A percentile compares a stretch with the other conserved stretches of the same genome.
Conservation (phyloP, 257 asterid genomes). For the Ophiorrhiza pumila region DNA sequence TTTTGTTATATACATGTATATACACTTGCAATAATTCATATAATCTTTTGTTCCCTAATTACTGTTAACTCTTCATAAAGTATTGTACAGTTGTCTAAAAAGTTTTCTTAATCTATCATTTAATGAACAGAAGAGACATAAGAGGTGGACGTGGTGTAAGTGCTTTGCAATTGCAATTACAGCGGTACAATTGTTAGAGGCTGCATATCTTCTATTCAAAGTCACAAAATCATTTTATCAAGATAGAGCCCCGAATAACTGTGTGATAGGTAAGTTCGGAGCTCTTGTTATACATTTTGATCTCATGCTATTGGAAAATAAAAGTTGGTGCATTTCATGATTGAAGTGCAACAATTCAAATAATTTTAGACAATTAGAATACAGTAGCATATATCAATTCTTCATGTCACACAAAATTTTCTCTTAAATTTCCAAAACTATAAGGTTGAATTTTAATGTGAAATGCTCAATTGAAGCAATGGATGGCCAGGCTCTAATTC, state of each 20-base stretch:
- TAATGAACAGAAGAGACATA: constrained; percentile 21
- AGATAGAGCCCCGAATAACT: constrained; percentile 17
- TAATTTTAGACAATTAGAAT: not conserved
- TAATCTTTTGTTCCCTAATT: not conserved
- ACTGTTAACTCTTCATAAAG: not conserved
- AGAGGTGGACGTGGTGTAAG: constrained; percentile 28
- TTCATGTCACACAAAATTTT: not conserved
- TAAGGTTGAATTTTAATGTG: not conserved
- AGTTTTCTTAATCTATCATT: not conserved
- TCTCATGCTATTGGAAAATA: not conserved
- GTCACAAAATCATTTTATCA: constrained; percentile 8
- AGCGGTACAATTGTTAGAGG: constrained; percentile 26
- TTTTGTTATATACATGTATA: not conserved
- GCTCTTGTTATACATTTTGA: not conserved
- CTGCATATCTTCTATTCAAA: constrained; percentile 21
- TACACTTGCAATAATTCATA: not conserved
- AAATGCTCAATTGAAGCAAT: not conserved
- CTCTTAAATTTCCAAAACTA: not conserved
- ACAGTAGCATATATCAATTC: not conserved
- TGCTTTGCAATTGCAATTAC: constrained; percentile 27
- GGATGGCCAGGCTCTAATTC: not conserved
- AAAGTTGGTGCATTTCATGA: not conserved
- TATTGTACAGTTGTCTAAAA: not conserved
- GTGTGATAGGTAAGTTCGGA: constrained; percentile 22
- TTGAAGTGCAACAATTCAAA: not conserved